Conservation (phyloP, 2,329 filamentous ascomycete species). For the Fusarium aywerte region DNA sequence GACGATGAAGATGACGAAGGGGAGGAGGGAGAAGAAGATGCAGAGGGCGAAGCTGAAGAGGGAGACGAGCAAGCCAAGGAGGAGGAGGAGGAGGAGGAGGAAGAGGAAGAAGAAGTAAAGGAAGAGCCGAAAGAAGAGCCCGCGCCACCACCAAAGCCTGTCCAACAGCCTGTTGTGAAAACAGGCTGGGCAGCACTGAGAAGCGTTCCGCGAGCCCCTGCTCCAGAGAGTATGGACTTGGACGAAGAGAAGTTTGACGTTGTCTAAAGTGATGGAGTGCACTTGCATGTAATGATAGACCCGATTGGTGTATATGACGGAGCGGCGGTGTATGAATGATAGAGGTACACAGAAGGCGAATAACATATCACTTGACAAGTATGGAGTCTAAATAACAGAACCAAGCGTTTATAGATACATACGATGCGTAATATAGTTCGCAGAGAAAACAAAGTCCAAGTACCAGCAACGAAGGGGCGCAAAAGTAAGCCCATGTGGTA, state of each 20-base stretch:
- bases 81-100: constrained; percentile 34
- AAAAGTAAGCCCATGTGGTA: constrained; percentile 11
- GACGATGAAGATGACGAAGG: constrained; percentile 54
- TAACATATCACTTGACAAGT: background rate
- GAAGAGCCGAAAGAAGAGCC: constrained; percentile 12
- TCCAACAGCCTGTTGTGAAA: constrained; percentile 37
- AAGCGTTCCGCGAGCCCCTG: constrained; percentile 34
- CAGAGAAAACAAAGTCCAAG: background rate
- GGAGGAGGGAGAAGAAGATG: constrained; percentile 45
- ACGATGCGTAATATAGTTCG: background rate
- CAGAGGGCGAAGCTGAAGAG: constrained; percentile 41
- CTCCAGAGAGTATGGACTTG: constrained; percentile 48
- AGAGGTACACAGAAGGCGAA: background rate
- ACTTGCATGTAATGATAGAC: constrained; percentile 25
- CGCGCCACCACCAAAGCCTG: constrained; percentile 14
- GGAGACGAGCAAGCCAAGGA: constrained; percentile 35
- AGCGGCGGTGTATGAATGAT: background rate
- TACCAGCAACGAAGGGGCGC: background rate
- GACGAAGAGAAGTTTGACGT: constrained; percentile 51
- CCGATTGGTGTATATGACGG: background rate
- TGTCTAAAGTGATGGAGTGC: constrained; percentile 25
- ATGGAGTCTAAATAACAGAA: background rate
- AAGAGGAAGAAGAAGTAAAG: constrained; percentile 38
- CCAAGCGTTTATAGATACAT: background rate
- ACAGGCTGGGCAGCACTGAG: constrained; percentile 49